Evolutionary conservation across 805 yeast species (phyloP), one percentile per base, ranked within the genome.

Genomic region (Starmerella apis): DNA sequence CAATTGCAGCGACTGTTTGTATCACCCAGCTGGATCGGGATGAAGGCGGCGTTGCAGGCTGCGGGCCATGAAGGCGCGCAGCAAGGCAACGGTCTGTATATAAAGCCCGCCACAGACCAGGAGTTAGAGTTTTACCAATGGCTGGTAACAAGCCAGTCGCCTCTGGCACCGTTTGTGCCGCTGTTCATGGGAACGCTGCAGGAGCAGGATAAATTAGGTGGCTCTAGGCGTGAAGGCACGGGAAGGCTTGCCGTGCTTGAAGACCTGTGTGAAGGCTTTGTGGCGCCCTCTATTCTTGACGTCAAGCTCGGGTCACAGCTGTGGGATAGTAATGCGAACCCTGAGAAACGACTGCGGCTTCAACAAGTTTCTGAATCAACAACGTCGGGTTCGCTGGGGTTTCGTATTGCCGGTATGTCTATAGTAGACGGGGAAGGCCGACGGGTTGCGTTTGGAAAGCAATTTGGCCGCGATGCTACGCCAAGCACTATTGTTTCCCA

Each of bases 1-100:
- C 22, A 36, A 36, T 20, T 8, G 13, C 25, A 7, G 25, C 39
- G 25, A 20, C 31, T 9, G 22, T 16, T 19, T 8, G 35, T 14
- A 9, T 14, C 16, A 31, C 35, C 35, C 16, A 8, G 14, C 35
- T 9, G 11, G 11, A 27, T 27, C 31, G 18, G 6, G 43, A 48
- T 52, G 53, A 44, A 25, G 20, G 41, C 44, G 22, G 54, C 54
- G 19, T 36, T 83, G 61, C 83, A 80, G 65, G 97, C 92, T 2
- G 97, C 96, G 0, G 98, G 98, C 5, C 98, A 90, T 61, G 84
- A 73, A 5, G 97, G 95, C 0, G 76, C 83, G 2, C 79, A 79
- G 54, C 73, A 64, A 6, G 76, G 75, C 36, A 94, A 87, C 0
- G 66, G 77, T 7, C 67, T 90, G 14, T 82, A 88, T 56, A 76